Conservation (phyloP, 164 flowering plant genomes). For the Akebia trifoliata region DNA sequence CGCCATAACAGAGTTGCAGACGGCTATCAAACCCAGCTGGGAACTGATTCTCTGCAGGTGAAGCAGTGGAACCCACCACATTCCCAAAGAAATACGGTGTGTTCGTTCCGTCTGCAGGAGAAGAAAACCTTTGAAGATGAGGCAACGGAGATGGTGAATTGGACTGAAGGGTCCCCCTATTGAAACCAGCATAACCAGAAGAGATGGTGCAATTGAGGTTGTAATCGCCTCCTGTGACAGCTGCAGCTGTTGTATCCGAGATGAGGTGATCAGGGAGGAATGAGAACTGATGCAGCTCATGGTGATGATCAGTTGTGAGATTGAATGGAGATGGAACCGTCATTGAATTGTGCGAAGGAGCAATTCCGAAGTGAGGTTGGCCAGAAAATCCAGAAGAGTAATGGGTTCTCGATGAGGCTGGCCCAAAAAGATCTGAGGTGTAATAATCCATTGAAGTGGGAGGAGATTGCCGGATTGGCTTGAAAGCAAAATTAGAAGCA, state of each 20-base stretch:
- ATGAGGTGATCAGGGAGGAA: constrained; percentile 53
- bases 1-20: constrained; percentile 6
- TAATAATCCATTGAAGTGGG: constrained; percentile 57
- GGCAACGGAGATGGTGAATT: constrained; percentile 66
- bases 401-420: constrained; percentile 25
- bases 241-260: constrained; percentile 29
- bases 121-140: constrained; percentile 69
- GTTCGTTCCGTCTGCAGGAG: constrained; percentile 46
- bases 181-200: constrained; percentile 54
- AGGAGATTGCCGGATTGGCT: no score
- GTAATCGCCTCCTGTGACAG: constrained; percentile 25
- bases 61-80: constrained; percentile 21
- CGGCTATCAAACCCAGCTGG: constrained; percentile 62
- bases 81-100: constrained; percentile 55
- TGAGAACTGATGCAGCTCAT: constrained; percentile 58
- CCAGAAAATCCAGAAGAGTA: constrained; percentile 35
- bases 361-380: constrained; percentile 39
- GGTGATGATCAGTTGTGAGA: constrained; percentile 33
- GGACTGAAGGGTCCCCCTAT: constrained; percentile 99
- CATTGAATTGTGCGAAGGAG: no score
- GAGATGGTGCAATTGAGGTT: constrained; percentile 72
- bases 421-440: constrained; percentile 26
- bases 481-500: no score
- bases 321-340: constrained; percentile 28
- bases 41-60: constrained; percentile 46